Evolutionary conservation across 345 rosid species (phyloP).

Genomic region (Anastatica hierochuntica): DNA sequence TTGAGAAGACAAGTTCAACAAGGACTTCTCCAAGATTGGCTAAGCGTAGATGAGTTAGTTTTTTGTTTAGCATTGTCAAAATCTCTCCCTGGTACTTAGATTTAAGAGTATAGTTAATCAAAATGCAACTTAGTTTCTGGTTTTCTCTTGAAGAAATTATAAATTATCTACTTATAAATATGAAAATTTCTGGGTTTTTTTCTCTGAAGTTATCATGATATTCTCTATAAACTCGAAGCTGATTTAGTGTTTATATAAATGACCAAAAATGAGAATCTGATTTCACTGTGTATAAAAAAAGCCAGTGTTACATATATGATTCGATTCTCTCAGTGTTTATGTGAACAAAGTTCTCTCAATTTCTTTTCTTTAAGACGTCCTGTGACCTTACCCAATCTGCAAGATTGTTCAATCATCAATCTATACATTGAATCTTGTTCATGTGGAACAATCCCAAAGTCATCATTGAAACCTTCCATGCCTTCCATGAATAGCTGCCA

Average conservation of each 20-base stretch:
- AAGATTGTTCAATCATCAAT: conserved; percentile 53
- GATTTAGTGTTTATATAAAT: no score
- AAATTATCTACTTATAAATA: conserved; percentile 28
- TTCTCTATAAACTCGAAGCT: conserved; percentile 5
- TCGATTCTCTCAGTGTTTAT: conserved; percentile 22
- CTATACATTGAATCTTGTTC: conserved; percentile 43
- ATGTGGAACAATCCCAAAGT: conserved; percentile 74
- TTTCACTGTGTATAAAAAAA: neutral
- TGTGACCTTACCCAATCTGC: conserved; percentile 54
- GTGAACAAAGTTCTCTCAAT: conserved; percentile 40
- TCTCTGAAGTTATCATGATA: no score
- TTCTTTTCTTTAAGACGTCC: conserved; percentile 28
- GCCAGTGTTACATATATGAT: conserved; percentile 18
- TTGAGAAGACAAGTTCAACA: conserved; percentile 5
- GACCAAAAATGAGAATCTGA: conserved; percentile 24
- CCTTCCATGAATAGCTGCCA: conserved; percentile 87
- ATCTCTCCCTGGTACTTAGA: neutral
- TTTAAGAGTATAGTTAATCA: neutral
- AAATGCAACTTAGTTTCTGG: neutral
- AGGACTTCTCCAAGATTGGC: conserved; percentile 64
- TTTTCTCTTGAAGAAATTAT: neutral
- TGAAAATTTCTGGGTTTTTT: no score
- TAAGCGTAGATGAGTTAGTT: conserved; percentile 17
- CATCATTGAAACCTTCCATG: conserved; percentile 79
- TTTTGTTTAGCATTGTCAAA: neutral